phyloP scores from a whole-genome alignment of 371 early-diverging fungal genomes.

The Syncephalastrum contaminatum region DNA sequence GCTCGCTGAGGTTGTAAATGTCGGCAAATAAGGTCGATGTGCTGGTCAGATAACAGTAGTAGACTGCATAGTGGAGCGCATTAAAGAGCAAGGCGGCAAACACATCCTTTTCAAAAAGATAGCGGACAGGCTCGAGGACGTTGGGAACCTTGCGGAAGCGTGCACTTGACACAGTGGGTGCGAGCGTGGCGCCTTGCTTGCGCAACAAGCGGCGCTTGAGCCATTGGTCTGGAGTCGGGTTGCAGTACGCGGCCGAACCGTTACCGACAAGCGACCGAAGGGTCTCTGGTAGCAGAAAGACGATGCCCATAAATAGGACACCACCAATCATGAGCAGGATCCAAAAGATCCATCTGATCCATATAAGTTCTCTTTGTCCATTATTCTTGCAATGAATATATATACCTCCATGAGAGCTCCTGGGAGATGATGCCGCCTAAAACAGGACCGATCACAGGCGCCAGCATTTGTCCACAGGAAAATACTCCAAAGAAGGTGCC shows the following conservation, averaged over 20 bases:
- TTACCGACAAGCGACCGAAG: slow-evolving; percentile 42
- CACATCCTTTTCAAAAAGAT: slow-evolving; percentile 20
- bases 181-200: neutral
- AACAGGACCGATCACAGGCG: slow-evolving; percentile 48
- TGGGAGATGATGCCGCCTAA: slow-evolving; percentile 41
- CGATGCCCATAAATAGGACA: slow-evolving; percentile 32
- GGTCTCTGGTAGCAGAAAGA: slow-evolving; percentile 59
- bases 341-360: slow-evolving; percentile 48
- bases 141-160: slow-evolving; percentile 12
- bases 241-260: slow-evolving; percentile 18
- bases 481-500: slow-evolving; percentile 57
- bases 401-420: slow-evolving; percentile 33
- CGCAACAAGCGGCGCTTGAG: neutral
- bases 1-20: slow-evolving; percentile 22
- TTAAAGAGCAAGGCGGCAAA: slow-evolving; percentile 18
- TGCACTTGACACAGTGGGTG: neutral
- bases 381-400: neutral
- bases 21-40: slow-evolving; percentile 23
- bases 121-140: slow-evolving; percentile 11
- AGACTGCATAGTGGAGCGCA: slow-evolving; percentile 16
- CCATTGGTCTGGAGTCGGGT: slow-evolving; percentile 22
- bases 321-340: slow-evolving; percentile 46
- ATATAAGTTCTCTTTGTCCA: neutral
- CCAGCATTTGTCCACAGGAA: slow-evolving; percentile 38
- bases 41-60: slow-evolving; percentile 23